These are phyloP conservation scores for Pleochaeta shiraiana DNA, from an alignment of 2,329 filamentous ascomycete species.

Conservation along the genomic window DNA sequence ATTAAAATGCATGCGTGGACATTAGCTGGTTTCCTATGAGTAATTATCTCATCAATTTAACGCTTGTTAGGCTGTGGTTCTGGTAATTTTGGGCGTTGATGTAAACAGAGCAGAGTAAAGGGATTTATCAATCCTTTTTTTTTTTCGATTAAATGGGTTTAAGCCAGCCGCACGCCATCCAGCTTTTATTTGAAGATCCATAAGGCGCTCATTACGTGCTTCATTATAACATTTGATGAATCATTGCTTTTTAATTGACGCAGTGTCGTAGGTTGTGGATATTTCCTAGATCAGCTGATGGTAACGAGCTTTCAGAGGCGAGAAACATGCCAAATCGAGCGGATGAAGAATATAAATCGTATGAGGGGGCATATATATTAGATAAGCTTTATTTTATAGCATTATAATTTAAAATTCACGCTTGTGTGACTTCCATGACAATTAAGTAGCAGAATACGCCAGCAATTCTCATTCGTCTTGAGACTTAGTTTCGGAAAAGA, in stretches of 20 bases:
- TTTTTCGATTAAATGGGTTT: neutral
- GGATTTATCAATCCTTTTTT: neutral
- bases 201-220: neutral
- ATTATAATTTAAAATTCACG: neutral
- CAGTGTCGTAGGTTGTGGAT: neutral
- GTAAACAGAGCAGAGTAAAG: neutral
- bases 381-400: neutral
- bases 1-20: neutral
- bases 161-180: neutral
- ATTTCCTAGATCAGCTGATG: neutral
- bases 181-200: neutral
- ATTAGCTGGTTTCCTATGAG: neutral
- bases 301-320: neutral
- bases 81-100: neutral
- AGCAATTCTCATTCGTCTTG: neutral
- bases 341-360: neutral
- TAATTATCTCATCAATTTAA: neutral
- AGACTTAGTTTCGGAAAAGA: neutral
- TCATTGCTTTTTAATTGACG: neutral
- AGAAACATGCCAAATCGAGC: neutral
- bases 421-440: neutral
- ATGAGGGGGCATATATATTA: neutral
- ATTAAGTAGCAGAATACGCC: neutral
- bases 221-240: neutral
- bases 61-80: neutral